A percentile compares a stretch with the other conserved stretches of the same genome.
phyloP scores from a whole-genome alignment of 2,329 filamentous ascomycete genomes.

The Aspergillus awamori region DNA sequence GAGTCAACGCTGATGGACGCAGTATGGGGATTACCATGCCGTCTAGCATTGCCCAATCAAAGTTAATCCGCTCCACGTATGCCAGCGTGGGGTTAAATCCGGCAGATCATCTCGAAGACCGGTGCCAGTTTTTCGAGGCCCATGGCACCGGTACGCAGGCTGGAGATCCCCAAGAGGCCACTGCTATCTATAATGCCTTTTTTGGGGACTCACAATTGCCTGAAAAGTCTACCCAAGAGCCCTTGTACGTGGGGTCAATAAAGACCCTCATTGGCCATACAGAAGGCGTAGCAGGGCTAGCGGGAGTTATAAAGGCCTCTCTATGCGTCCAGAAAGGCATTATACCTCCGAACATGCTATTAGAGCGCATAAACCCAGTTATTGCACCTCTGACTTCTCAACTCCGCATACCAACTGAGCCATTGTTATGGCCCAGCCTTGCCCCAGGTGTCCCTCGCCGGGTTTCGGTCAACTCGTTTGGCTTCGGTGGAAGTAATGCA shows the following conservation, averaged over 20 bases:
- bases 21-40: slow-evolving; percentile 43
- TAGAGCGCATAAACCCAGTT: slow-evolving; percentile 25
- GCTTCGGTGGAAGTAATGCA: slow-evolving; percentile 36
- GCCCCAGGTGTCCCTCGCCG: slow-evolving; percentile 28
- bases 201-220: slow-evolving; percentile 9
- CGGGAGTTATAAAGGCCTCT: slow-evolving; percentile 27
- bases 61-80: slow-evolving; percentile 46
- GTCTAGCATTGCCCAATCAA: slow-evolving; percentile 40
- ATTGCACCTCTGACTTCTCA: slow-evolving; percentile 23
- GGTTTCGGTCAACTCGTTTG: slow-evolving; percentile 50
- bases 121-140: slow-evolving; percentile 49
- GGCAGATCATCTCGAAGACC: slow-evolving; percentile 21
- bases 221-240: slow-evolving; percentile 11
- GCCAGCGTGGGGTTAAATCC: slow-evolving; percentile 42
- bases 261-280: slow-evolving; percentile 21
- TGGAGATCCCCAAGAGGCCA: slow-evolving; percentile 36
- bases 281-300: slow-evolving; percentile 27
- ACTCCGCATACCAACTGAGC: slow-evolving; percentile 23
- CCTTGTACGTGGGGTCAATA: slow-evolving; percentile 14
- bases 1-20: slow-evolving; percentile 42
- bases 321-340: slow-evolving; percentile 27
- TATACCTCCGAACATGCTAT: slow-evolving; percentile 31
- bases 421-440: slow-evolving; percentile 25
- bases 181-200: slow-evolving; percentile 30
- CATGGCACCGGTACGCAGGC: slow-evolving; percentile 49